Evolutionary conservation across 176 grass and related monocot genomes (phyloP), one percentile per base, ranked within the genome.

Genomic region (Chloris gayana): DNA sequence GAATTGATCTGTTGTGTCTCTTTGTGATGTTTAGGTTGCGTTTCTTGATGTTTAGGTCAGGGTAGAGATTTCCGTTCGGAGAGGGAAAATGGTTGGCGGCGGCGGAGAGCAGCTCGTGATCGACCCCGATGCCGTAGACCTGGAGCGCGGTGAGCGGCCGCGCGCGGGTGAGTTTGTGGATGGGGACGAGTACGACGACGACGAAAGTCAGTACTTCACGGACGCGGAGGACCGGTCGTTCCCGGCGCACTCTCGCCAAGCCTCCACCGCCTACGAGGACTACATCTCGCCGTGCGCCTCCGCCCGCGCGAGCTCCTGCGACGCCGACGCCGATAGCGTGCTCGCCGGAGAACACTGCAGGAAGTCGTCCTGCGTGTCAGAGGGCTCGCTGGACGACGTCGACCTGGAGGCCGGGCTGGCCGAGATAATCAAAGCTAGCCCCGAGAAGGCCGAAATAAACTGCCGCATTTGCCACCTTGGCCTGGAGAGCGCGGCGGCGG

Each of bases 391-490:
- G 79, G 79, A 79, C 12, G 93, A 93, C 25, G 60, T 91, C 65
- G 93, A 99, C 84, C 80, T 91, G 45, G 97, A 96, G 70, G 82
- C 77, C 29, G 93, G 88, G 32, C 70, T 82, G 30, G 76, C 59
- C 5, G 93, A 96, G 82, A 77, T 87, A 64, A 76, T 82, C 62
- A 90, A 91, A 45, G 58, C 66, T 6, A 90, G 86, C 42, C 57
- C 79, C n/a, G 88, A 91, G 35, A 96, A 93, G 80, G 59, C 63
- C 39, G 91, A 99, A 76, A 70, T 33, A 76, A 91, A 88, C 88
- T 99, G 97, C 76, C 86, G 97, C 86, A 99, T 99, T 82, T 99
- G 97, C 82, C 93, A 99, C 88, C 91, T 99, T 18, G 86, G 91
- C 78, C 88, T 96, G 50, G 97, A 96, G 82, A 86, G 64, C 54